Conservation (phyloP, 768 basidiomycete genomes). For the Tulasnella calospora region DNA sequence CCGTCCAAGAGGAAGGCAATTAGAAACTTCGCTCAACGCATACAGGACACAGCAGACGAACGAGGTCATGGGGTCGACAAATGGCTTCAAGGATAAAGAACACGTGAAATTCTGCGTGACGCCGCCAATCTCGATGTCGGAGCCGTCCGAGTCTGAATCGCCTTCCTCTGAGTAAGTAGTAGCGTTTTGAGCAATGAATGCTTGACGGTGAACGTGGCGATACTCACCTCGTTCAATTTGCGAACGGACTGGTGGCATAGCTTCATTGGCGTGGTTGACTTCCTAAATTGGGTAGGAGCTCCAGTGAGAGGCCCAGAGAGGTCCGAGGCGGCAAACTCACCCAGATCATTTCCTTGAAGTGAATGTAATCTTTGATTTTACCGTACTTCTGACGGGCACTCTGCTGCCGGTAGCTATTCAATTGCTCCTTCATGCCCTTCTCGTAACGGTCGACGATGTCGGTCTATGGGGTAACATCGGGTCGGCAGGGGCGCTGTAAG, state of each 20-base stretch:
- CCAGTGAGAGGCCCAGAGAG: conserved; percentile 1
- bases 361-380: conserved; percentile 52
- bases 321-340: conserved; percentile 41
- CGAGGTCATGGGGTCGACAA: conserved; percentile 79
- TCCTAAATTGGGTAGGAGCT: conserved; percentile 45
- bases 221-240: conserved; percentile 62
- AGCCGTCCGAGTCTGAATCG: conserved; percentile 77
- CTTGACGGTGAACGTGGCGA: not conserved
- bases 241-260: conserved; percentile 74
- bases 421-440: conserved; percentile 40
- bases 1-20: not conserved
- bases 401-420: conserved; percentile 50
- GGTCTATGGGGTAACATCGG: conserved; percentile 1
- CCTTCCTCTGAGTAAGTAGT: conserved; percentile 54
- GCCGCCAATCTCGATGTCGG: conserved; percentile 85
- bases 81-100: conserved; percentile 63
- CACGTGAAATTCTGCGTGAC: conserved; percentile 78
- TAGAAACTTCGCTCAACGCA: not conserved
- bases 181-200: not conserved
- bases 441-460: conserved; percentile 44
- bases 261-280: conserved; percentile 54
- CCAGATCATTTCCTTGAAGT: conserved; percentile 63
- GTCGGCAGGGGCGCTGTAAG: not conserved
- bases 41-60: conserved; percentile 39
- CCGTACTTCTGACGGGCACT: conserved; percentile 78